Evolutionary conservation across 2,329 filamentous ascomycete species (phyloP), one percentile per base, ranked within the genome.

Genomic region (Aspergillus carbonarius): DNA sequence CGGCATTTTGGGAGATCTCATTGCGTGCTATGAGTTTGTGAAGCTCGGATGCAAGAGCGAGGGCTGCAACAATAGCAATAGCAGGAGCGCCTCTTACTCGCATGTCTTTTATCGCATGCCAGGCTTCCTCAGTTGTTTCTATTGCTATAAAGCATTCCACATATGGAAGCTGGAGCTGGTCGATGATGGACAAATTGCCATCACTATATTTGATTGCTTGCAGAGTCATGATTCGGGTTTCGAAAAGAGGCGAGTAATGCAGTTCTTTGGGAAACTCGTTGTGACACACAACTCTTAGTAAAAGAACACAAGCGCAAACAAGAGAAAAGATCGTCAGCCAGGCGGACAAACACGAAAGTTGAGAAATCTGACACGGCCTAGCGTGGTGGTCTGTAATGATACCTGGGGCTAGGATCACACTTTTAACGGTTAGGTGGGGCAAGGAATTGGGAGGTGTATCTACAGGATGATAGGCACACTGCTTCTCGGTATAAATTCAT

Each of bases 61-160:
- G 84, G 18, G 90, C 91, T 20, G 95, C 95, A n/a, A 99, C 95
- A 64, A 99, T 98, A 46, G 95, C 95, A 74, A 99, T 99, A 47
- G 95, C 95, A 0, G 95, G 95, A 5, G 95, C 95, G 40, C 91
- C 89, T 54, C 86, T 81, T 15, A 82, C 80, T 64, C 84, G 83
- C 86, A 88, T 88, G 51, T 85, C 81, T 67, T 84, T 86, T 71
- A 88, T 88, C 5, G 85, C 85, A 70, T 85, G 81, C 85, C 85
- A 88, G 58, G 82, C 86, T 75, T 87, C 85, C 68, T 84, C 79
- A 51, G 80, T 78, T 35, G 79, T 80, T 57, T 73, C 74, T 61
- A 88, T 78, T 48, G 79, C 69, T 51, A 85, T 80, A 67, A 85
- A 88, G 59, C 80, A 76, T 64, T 84, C 81, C 55, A 83, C 76